Evolutionary conservation across 2,329 filamentous ascomycete genomes (phyloP).

Genomic region (Ampelomyces quisqualis): DNA sequence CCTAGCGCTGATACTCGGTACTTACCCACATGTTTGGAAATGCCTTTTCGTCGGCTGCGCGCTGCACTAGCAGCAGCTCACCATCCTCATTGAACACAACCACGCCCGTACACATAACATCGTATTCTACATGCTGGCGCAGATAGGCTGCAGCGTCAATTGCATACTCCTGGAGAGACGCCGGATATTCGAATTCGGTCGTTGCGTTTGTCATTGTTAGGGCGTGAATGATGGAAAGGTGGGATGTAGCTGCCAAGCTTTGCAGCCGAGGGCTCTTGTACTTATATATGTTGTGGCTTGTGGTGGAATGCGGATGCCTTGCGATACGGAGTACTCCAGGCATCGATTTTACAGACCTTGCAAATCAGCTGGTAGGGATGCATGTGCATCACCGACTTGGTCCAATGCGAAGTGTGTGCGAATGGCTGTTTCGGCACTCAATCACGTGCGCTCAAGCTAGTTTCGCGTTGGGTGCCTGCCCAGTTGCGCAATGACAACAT

Average conservation of each 20-base stretch:
- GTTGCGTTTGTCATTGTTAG: slow-evolving; percentile 6
- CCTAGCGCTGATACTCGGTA: neutral
- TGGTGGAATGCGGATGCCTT: neutral
- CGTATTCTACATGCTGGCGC: slow-evolving; percentile 26
- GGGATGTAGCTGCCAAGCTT: no score
- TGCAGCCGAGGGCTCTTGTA: no score
- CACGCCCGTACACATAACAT: slow-evolving; percentile 33
- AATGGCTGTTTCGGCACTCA: no score
- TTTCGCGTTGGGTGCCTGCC: neutral
- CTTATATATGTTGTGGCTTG: neutral
- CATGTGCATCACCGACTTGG: no score
- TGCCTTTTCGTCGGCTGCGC: slow-evolving; percentile 37
- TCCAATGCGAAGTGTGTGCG: no score
- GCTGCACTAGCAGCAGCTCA: slow-evolving; percentile 40
- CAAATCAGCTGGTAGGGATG: no score
- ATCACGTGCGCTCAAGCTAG: slow-evolving; percentile 1
- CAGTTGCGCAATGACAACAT: no score
- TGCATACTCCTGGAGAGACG: slow-evolving; percentile 31
- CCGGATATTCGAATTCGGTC: slow-evolving; percentile 20
- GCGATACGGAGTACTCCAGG: neutral
- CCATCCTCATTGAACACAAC: slow-evolving; percentile 37
- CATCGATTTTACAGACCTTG: neutral
- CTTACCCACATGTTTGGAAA: slow-evolving; percentile 40
- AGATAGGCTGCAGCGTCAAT: slow-evolving; percentile 33
- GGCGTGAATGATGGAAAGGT: neutral